Evolutionary conservation across 2,329 filamentous ascomycete genomes (phyloP).

Genomic region (Scytalidium sp.): DNA sequence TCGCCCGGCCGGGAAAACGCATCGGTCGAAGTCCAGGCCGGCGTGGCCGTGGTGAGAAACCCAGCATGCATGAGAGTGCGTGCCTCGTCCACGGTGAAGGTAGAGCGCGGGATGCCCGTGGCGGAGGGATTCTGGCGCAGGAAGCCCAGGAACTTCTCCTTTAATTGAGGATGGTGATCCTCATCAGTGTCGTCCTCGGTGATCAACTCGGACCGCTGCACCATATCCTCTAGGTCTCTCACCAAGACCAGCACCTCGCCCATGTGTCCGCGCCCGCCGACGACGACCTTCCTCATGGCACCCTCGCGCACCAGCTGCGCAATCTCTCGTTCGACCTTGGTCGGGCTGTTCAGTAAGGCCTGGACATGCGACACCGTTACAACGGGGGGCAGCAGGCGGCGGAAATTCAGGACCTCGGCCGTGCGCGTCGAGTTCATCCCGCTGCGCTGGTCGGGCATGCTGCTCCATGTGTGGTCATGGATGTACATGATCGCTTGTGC

Average conservation of each 20-base stretch:
- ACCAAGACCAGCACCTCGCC: slow-evolving; percentile 64
- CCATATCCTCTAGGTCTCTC: slow-evolving; percentile 50
- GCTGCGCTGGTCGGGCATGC: slow-evolving; percentile 52
- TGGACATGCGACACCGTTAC: slow-evolving; percentile 66
- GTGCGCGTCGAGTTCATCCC: slow-evolving; percentile 64
- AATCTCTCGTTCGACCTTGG: slow-evolving; percentile 64
- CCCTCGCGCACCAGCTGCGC: slow-evolving; percentile 57
- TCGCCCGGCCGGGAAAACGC: slow-evolving; percentile 38
- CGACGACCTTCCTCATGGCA: slow-evolving; percentile 56
- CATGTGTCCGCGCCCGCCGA: slow-evolving; percentile 53
- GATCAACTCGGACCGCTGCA: slow-evolving; percentile 33
- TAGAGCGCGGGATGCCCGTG: slow-evolving; percentile 34
- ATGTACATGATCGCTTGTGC: slow-evolving; percentile 64
- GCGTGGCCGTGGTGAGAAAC: slow-evolving; percentile 56
- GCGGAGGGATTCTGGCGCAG: slow-evolving; percentile 49
- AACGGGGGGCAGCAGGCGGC: slow-evolving; percentile 57
- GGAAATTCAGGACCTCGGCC: slow-evolving; percentile 60
- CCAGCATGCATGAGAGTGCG: slow-evolving; percentile 62
- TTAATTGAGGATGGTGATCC: too few relatives aligned
- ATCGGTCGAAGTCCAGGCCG: slow-evolving; percentile 32
- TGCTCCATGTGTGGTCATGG: slow-evolving; percentile 59
- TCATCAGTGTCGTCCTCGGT: slow-evolving; percentile 25
- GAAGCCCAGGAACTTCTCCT: slow-evolving; percentile 47
- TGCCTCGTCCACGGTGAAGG: slow-evolving; percentile 44
- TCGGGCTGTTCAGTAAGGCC: slow-evolving; percentile 59